These are phyloP conservation scores for Blastocrithidia nonstop DNA, from an alignment of 208 protist species.

Conservation along the genomic window DNA sequence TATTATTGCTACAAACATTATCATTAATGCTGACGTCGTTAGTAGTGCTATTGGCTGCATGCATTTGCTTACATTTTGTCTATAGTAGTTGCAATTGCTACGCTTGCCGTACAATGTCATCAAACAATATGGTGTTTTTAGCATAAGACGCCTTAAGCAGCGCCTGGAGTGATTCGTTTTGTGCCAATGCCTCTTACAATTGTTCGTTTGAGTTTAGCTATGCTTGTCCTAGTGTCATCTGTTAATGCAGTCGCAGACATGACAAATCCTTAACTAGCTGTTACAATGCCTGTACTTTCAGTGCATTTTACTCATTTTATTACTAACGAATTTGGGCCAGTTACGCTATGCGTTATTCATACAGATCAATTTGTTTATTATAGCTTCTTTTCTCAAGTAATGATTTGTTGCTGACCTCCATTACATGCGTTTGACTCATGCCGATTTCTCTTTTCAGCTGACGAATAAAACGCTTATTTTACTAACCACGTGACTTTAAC, in stretches of 20 bases:
- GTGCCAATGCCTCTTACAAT: slow-evolving; percentile 29
- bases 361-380: slow-evolving; percentile 25
- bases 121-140: slow-evolving; percentile 76
- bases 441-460: slow-evolving; percentile 80
- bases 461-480: slow-evolving; percentile 81
- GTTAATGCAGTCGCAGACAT: slow-evolving; percentile 37
- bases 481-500: slow-evolving; percentile 73
- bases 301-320: slow-evolving; percentile 42
- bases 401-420: slow-evolving; percentile 67
- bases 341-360: slow-evolving; percentile 38
- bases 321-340: slow-evolving; percentile 37
- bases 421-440: slow-evolving; percentile 56
- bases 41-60: too few species aligned
- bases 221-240: too few species aligned
- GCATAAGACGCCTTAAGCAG: slow-evolving; percentile 70
- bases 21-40: too few species aligned
- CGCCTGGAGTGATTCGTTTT: slow-evolving; percentile 61
- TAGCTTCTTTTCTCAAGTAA: slow-evolving; percentile 47
- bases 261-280: slow-evolving; percentile 63
- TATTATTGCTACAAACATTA: too few species aligned
- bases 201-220: too few species aligned
- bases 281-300: slow-evolving; percentile 46
- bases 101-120: slow-evolving; percentile 63
- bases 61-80: slow-evolving; percentile 31
- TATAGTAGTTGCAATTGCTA: slow-evolving; percentile 58